Conservation (phyloP, 2,329 filamentous ascomycete genomes). For the Orbilia ellipsospora region DNA sequence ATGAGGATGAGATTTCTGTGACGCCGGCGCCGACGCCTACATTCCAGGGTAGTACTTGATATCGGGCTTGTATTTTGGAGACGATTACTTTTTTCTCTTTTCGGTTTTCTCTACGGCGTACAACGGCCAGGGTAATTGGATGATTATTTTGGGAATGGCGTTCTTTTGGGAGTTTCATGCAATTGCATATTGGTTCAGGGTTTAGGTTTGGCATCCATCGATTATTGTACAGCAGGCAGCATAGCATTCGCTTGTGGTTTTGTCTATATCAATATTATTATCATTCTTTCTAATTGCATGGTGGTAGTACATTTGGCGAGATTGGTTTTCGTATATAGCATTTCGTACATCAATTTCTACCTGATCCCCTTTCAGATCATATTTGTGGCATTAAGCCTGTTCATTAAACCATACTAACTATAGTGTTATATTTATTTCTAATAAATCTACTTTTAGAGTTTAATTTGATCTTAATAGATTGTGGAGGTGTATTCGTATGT, state of each 20-base stretch:
- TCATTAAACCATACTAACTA: too few relatives aligned
- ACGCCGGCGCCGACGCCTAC: not conserved
- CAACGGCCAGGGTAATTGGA: slow-evolving; percentile 11
- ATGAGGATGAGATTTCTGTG: slow-evolving; percentile 21
- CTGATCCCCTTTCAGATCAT: too few relatives aligned
- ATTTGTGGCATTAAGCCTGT: too few relatives aligned
- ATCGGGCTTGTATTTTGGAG: not conserved
- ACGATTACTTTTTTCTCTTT: slow-evolving; percentile 5
- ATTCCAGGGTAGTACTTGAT: slow-evolving; percentile 1
- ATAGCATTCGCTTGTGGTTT: slow-evolving; percentile 20
- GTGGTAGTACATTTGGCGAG: slow-evolving; percentile 18
- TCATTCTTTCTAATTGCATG: slow-evolving; percentile 6
- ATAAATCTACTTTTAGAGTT: too few relatives aligned
- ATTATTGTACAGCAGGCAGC: slow-evolving; percentile 15
- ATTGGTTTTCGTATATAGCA: not conserved
- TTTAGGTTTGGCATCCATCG: slow-evolving; percentile 7
- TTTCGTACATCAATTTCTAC: too few relatives aligned
- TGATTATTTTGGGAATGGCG: slow-evolving; percentile 9
- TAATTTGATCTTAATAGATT: too few relatives aligned
- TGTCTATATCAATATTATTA: not conserved
- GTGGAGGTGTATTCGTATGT: too few relatives aligned
- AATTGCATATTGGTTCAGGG: slow-evolving; percentile 7
- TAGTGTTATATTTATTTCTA: too few relatives aligned
- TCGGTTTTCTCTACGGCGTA: slow-evolving; percentile 21
- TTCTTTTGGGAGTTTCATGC: slow-evolving; percentile 27